These are phyloP conservation scores for Caryopteris hybrid DNA, from an alignment of 305 asterid species.

Conservation along the genomic window DNA sequence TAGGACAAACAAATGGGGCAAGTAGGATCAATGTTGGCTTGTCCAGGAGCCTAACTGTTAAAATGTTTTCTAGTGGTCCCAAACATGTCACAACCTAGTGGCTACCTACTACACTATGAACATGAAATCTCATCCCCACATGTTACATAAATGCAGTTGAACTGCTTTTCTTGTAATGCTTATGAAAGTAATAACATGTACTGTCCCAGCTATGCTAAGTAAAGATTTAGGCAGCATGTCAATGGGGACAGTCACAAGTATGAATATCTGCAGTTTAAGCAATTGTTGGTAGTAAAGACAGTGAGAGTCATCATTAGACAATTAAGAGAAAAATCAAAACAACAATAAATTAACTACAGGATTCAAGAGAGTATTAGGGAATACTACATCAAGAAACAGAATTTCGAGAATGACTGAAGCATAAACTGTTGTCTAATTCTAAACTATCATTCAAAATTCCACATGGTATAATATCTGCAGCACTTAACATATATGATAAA, in stretches of 20 bases:
- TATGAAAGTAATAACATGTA: constrained; percentile 17
- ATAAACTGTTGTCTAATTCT: neutral
- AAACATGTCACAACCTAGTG: constrained; percentile 28
- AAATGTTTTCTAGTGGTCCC: constrained; percentile 15
- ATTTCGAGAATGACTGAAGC: neutral
- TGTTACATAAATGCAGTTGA: constrained; percentile 20
- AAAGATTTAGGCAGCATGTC: constrained; percentile 13
- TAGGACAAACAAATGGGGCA: neutral
- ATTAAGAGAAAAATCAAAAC: neutral
- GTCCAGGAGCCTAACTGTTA: constrained; percentile 9
- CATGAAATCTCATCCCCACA: constrained; percentile 22
- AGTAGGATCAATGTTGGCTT: constrained; percentile 3
- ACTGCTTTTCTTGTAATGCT: constrained; percentile 19
- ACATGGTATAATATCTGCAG: no score
- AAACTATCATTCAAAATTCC: no score
- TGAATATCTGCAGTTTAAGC: neutral
- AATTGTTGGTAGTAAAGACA: neutral
- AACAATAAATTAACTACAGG: neutral
- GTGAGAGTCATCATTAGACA: neutral
- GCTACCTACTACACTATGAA: constrained; percentile 8
- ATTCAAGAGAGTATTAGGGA: no score
- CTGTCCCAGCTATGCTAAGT: constrained; percentile 14
- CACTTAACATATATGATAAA: no score
- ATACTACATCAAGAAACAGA: neutral
- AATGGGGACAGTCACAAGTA: constrained; percentile 13